A percentile compares a stretch with the other conserved stretches of the same genome.
Conservation (phyloP, 1,139 yeast species). For the Zygoascus meyerae region DNA sequence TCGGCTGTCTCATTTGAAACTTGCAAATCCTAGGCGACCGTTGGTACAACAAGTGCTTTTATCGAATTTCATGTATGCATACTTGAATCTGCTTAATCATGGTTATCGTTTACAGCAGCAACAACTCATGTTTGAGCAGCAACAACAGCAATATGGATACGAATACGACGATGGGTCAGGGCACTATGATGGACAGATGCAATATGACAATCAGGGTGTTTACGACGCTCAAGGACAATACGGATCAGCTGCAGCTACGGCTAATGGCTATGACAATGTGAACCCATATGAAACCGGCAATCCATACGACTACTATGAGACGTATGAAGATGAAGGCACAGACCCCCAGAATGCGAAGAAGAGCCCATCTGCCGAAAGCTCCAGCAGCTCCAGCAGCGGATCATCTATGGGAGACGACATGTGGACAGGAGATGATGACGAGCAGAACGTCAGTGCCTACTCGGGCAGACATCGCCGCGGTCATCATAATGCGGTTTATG, state of each 20-base stretch:
- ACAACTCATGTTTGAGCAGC: constrained; percentile 23
- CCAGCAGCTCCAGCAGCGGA: constrained; percentile 25
- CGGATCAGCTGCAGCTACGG: neutral
- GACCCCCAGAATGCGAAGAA: constrained; percentile 17
- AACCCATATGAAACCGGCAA: constrained; percentile 9
- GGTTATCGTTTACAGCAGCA: constrained; percentile 37
- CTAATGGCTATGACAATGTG: neutral
- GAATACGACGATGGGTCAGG: constrained; percentile 13
- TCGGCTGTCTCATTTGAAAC: constrained; percentile 80
- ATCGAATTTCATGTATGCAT: constrained; percentile 96
- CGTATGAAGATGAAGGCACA: constrained; percentile 3
- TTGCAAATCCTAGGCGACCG: constrained; percentile 90
- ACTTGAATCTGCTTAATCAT: constrained; percentile 88
- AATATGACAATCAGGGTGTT: constrained; percentile 2
- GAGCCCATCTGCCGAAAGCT: constrained; percentile 20
- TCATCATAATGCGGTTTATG: constrained; percentile 19
- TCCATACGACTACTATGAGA: constrained; percentile 7
- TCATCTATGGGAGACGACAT: constrained; percentile 24
- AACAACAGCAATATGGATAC: constrained; percentile 19
- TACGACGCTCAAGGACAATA: neutral
- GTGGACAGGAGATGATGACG: constrained; percentile 25
- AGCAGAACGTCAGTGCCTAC: neutral
- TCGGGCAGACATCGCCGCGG: constrained; percentile 17
- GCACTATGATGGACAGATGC: constrained; percentile 10
- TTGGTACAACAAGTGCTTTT: constrained; percentile 84